A percentile compares a stretch with the other conserved stretches of the same genome.
Evolutionary conservation across 805 yeast genomes (phyloP).

Genomic region (Phaffomyces antillensis): DNA sequence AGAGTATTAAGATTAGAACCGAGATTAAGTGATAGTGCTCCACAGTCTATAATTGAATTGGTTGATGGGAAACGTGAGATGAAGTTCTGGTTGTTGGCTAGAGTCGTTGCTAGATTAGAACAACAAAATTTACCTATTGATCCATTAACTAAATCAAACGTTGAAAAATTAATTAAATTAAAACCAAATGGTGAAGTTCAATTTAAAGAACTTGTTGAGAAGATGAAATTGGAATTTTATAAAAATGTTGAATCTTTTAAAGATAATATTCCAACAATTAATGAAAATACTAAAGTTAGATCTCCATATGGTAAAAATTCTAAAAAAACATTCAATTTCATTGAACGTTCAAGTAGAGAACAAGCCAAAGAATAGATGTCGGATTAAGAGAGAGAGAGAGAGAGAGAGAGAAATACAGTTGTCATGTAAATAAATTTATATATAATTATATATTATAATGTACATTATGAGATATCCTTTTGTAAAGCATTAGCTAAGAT

Average conservation of each 20-base stretch:
- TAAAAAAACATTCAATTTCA: slow-evolving; percentile 14
- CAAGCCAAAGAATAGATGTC: neutral
- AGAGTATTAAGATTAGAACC: slow-evolving; percentile 80
- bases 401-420: neutral
- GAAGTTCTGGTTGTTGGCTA: slow-evolving; percentile 72
- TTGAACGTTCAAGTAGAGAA: slow-evolving; percentile 14
- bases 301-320: slow-evolving; percentile 17
- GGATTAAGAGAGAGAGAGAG: neutral
- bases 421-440: neutral
- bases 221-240: slow-evolving; percentile 42
- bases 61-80: slow-evolving; percentile 71
- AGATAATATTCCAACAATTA: slow-evolving; percentile 15
- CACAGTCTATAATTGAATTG: slow-evolving; percentile 80
- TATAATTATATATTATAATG: slow-evolving; percentile 1
- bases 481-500: slow-evolving; percentile 39
- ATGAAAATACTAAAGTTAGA: slow-evolving; percentile 6
- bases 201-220: slow-evolving; percentile 59
- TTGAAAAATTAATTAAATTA: slow-evolving; percentile 38
- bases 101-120: slow-evolving; percentile 75
- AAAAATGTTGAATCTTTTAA: slow-evolving; percentile 7
- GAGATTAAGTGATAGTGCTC: slow-evolving; percentile 83
- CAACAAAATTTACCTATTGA: slow-evolving; percentile 50
- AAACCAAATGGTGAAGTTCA: slow-evolving; percentile 44
- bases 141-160: slow-evolving; percentile 48
- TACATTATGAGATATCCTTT: slow-evolving; percentile 14